Evolutionary conservation across 768 basidiomycete species (phyloP), one percentile per base, ranked within the genome.

Genomic region (Chiua virens): DNA sequence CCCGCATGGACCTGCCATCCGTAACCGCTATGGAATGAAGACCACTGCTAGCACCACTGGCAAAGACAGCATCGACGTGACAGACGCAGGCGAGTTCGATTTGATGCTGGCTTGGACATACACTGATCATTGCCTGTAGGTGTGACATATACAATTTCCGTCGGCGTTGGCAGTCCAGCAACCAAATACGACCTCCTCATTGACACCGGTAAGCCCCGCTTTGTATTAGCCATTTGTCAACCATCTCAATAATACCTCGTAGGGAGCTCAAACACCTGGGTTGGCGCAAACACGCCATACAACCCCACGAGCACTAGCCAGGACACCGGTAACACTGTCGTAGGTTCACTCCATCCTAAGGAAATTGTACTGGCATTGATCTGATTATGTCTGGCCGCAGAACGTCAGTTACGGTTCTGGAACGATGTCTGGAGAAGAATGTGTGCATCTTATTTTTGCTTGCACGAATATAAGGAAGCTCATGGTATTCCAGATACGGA

Each of bases 401-500:
- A 75, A 71, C 49, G 78, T 81, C 25, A 74, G 71, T 52, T 83
- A 82, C 58, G 80, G 80, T 35, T 78, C 79, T 22, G 82, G 81
- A 9, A 70, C 66, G 22, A 79, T 83, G 70, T 71, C 71, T 34
- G 81, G 82, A 22, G 69, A 74, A 37, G 79, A 83, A 67, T 80
- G 76, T 79, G 32, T 28, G 70, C 22, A 13, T 25, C n/a, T 18
- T 41, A 9, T 22, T 23, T 32, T 37, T 14, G 7, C 27, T 38
- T 42, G 5, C 45, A 20, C 4, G 2, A 41, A 41, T 35, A 4
- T 17, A 7, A 39, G 23, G 8, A n/a, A n/a, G 14, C 50, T 55
- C 42, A 66, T n/a, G 0, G 22, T 35, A 17, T 28, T 15, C 9
- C 46, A 81, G 79, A 71, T 55, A 75, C 60, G 48, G 81, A 83